phyloP scores from a whole-genome alignment of 768 basidiomycete species.

The Asterophora parasitica region DNA sequence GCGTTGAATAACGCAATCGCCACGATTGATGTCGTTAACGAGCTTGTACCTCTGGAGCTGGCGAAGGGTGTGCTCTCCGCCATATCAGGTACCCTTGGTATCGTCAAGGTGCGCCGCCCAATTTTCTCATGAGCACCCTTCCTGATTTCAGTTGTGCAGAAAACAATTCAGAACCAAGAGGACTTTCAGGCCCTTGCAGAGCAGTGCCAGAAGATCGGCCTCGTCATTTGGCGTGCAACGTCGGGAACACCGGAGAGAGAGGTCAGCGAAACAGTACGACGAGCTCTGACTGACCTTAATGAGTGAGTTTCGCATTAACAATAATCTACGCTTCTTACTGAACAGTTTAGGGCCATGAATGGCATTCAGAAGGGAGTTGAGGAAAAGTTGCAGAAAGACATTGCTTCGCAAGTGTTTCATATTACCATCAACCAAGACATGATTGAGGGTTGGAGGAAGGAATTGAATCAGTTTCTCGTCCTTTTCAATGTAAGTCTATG shows the following conservation, averaged over 20 bases:
- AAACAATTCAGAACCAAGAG: neutral
- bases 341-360: neutral
- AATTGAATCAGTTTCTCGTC: slow-evolving; percentile 1
- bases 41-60: slow-evolving; percentile 1
- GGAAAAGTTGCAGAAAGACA: neutral
- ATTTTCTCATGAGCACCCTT: too few species aligned
- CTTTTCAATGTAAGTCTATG: slow-evolving; percentile 9
- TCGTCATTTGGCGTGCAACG: slow-evolving; percentile 9
- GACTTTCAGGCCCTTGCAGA: slow-evolving; percentile 11
- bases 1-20: slow-evolving; percentile 8
- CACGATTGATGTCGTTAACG: neutral
- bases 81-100: slow-evolving; percentile 3
- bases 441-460: slow-evolving; percentile 7
- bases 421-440: slow-evolving; percentile 6
- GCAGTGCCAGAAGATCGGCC: slow-evolving; percentile 11
- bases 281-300: slow-evolving; percentile 6
- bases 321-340: too few species aligned
- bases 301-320: neutral
- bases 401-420: slow-evolving; percentile 7
- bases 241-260: neutral
- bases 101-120: slow-evolving; percentile 4
- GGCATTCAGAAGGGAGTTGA: slow-evolving; percentile 2
- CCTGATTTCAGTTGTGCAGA: neutral
- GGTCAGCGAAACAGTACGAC: neutral
- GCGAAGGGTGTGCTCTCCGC: slow-evolving; percentile 7